phyloP scores from a whole-genome alignment of 495 filamentous ascomycete genomes.

The Letharia columbiana region DNA sequence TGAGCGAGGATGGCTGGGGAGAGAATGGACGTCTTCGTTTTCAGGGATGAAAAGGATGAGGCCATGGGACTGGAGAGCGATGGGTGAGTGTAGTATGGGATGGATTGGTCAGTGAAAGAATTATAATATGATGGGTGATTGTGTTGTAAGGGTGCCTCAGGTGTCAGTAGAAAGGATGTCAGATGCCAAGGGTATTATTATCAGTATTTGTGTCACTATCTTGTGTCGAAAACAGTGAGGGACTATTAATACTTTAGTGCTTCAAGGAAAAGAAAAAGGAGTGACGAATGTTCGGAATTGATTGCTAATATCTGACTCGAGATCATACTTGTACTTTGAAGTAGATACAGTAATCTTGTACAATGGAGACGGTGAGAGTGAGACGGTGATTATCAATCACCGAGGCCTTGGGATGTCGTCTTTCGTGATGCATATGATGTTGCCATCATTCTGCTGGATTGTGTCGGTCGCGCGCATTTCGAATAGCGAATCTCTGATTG shows the following conservation, averaged over 20 bases:
- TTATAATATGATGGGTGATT: background rate
- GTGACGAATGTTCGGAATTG: background rate
- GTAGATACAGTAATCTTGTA: background rate
- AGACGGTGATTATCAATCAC: too few species aligned
- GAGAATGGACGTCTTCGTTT: conserved; percentile 2
- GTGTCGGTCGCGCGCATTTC: background rate
- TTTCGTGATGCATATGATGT: too few species aligned
- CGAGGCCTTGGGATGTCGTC: too few species aligned
- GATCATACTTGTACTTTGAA: background rate
- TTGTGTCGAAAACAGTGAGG: background rate
- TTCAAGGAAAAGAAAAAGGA: background rate
- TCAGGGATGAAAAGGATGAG: background rate
- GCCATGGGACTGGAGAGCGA: background rate
- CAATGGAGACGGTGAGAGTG: too few species aligned
- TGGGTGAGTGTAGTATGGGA: background rate
- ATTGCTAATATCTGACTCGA: background rate
- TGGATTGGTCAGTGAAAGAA: background rate
- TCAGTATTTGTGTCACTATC: background rate
- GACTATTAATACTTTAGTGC: background rate
- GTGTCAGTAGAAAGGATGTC: background rate
- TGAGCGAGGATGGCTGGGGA: conserved; percentile 4
- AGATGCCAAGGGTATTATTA: background rate
- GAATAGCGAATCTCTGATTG: background rate
- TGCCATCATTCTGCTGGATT: too few species aligned
- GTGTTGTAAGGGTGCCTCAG: background rate